Evolutionary conservation across 2,329 filamentous ascomycete genomes (phyloP).

Genomic region (Colletotrichum sp.): DNA sequence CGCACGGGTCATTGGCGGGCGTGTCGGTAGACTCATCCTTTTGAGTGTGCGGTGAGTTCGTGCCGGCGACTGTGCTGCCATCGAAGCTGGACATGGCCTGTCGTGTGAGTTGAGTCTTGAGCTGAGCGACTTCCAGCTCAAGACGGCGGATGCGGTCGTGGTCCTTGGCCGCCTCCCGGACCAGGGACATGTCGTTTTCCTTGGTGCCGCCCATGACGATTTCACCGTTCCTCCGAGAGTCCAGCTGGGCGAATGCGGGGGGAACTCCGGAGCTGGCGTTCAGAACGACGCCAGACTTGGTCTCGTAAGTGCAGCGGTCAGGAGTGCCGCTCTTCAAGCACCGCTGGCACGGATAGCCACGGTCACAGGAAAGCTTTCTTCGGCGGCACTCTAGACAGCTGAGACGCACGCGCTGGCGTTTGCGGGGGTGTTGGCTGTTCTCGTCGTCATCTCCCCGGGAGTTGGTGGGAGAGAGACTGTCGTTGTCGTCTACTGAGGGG

Average conservation of each 20-base stretch:
- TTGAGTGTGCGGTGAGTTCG: constrained; percentile 48
- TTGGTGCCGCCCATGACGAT: constrained; percentile 34
- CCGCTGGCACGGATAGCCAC: constrained; percentile 64
- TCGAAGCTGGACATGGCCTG: constrained; percentile 48
- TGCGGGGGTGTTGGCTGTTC: constrained; percentile 46
- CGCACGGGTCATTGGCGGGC: constrained; percentile 31
- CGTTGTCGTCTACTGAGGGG: constrained; percentile 29
- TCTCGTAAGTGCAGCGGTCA: constrained; percentile 64
- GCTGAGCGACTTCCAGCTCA: constrained; percentile 62
- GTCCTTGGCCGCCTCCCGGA: constrained; percentile 49
- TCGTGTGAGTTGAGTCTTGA: constrained; percentile 55
- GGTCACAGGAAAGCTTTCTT: constrained; percentile 65
- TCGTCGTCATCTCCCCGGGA: constrained; percentile 26
- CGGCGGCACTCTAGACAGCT: constrained; percentile 66
- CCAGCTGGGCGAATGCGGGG: constrained; percentile 45
- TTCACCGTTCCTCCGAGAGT: constrained; percentile 36
- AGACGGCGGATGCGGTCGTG: constrained; percentile 63
- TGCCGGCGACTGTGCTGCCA: constrained; percentile 53
- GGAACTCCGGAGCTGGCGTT: constrained; percentile 50
- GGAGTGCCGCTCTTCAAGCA: constrained; percentile 67
- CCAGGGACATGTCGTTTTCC: constrained; percentile 36
- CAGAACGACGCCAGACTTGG: constrained; percentile 55
- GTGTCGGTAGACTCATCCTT: constrained; percentile 44
- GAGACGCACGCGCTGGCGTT: constrained; percentile 63
- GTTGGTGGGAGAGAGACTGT: constrained; percentile 18